These are phyloP conservation scores for Tuber magnatum DNA, from an alignment of 495 filamentous ascomycete species.

Conservation along the genomic window DNA sequence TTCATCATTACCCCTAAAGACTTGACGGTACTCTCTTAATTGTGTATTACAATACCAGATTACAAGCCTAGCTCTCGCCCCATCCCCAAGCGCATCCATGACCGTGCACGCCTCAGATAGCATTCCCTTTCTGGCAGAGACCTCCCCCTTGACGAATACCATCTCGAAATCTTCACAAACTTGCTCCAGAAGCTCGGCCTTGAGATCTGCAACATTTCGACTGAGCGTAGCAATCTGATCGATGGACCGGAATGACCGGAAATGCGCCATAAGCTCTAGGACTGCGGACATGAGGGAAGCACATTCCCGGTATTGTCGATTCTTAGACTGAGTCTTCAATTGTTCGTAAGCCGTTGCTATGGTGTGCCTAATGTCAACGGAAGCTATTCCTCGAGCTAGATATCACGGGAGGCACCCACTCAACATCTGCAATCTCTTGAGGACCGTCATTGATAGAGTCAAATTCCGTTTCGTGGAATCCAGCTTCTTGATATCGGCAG, in stretches of 20 bases:
- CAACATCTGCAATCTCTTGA: slow-evolving; percentile 96
- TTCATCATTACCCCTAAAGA: slow-evolving; percentile 90
- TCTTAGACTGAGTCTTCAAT: slow-evolving; percentile 71
- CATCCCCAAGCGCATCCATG: slow-evolving; percentile 91
- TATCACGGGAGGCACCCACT: slow-evolving; percentile 42
- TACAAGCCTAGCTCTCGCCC: slow-evolving; percentile 71
- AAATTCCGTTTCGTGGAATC: slow-evolving; percentile 95
- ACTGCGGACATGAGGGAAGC: slow-evolving; percentile 91
- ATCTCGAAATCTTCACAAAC: slow-evolving; percentile 98
- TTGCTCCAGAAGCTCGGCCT: slow-evolving; percentile 89
- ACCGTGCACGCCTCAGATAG: slow-evolving; percentile 83
- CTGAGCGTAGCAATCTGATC: slow-evolving; percentile 94
- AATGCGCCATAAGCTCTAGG: slow-evolving; percentile 95
- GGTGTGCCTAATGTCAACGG: slow-evolving; percentile 12
- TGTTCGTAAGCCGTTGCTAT: slow-evolving; percentile 87
- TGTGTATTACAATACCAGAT: slow-evolving; percentile 99
- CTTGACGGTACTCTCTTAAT: slow-evolving; percentile 86
- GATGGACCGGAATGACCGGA: slow-evolving; percentile 95
- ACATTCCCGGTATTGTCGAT: slow-evolving; percentile 91
- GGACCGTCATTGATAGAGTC: slow-evolving; percentile 92
- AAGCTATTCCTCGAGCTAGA: neutral
- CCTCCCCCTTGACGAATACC: slow-evolving; percentile 83
- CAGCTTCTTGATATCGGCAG: slow-evolving; percentile 94
- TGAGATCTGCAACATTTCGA: slow-evolving; percentile 87
- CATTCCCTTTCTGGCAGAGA: slow-evolving; percentile 59